Conservation (phyloP, 106 monocot species). For the Cymbidium sinense region DNA sequence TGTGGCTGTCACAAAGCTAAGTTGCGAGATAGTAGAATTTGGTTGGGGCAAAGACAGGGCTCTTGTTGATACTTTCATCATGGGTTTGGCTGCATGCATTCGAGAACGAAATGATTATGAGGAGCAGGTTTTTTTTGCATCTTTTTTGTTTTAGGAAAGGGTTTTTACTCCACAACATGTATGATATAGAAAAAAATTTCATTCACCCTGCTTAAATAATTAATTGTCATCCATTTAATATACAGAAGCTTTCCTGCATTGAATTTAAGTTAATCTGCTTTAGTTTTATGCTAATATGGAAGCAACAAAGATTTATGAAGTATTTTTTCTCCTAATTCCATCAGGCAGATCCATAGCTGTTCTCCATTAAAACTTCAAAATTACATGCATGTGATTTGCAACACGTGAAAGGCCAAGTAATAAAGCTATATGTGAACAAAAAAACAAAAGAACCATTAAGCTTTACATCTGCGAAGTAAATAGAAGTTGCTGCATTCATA, state of each 20-base stretch:
- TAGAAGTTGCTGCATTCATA: too few relatives aligned
- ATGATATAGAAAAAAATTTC: not conserved
- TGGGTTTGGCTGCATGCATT: constrained; percentile 89
- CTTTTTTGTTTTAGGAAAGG: not conserved
- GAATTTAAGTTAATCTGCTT: not conserved
- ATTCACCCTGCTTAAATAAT: not conserved
- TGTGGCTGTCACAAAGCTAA: constrained; percentile 68
- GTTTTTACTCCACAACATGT: not conserved
- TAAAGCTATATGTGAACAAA: not conserved
- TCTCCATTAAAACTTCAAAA: not conserved
- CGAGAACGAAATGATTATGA: constrained; percentile 92
- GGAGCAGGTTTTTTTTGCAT: constrained; percentile 54
- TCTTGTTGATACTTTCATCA: constrained; percentile 95
- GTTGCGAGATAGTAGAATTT: constrained; percentile 98
- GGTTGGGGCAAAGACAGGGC: constrained; percentile 95
- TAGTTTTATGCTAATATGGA: not conserved
- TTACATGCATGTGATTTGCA: not conserved
- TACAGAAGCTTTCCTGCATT: not conserved
- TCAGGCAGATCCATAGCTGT: not conserved
- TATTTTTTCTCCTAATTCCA: not conserved
- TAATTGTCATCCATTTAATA: not conserved
- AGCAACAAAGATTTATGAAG: not conserved
- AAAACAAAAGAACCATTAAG: not conserved
- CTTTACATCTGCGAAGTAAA: not conserved
- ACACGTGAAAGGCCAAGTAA: not conserved